Evolutionary conservation across 371 early-diverging fungal genomes (phyloP), one percentile per base, ranked within the genome.

Genomic region (Rhizomucor miehei): DNA sequence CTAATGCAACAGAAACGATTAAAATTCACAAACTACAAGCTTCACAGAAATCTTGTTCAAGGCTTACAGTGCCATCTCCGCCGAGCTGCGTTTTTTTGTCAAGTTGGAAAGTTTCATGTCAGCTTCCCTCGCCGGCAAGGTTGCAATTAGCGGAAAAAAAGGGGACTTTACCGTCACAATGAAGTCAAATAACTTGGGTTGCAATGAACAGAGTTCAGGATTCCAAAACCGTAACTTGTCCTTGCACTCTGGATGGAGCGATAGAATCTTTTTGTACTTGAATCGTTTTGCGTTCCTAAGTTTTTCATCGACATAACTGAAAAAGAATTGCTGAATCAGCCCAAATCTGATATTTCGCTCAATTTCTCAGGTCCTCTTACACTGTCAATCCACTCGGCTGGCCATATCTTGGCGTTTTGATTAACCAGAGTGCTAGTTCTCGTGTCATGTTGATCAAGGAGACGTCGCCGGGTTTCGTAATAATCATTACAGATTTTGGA

Each of bases 381-480:
- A 87, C 86, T 12, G 85, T 86, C 43, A 90, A 68, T 29, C 85
- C 86, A 36, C 74, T 73, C 10, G 68, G 68, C 20, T 57, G 55
- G 2, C 67, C 75, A 47, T 69, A 63, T 13, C 77, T 57, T 20
- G 79, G 80, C 2, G 79, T 71, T 14, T 73, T 58, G 1, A 91
- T 80, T 29, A 97, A 80, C 88, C 89, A 93, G 9, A 84, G 46
- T 0, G 93, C 87, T 48, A 94, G 65, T 35, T 93, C 89, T 1
- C 90, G 79, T 12, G 96, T 93, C 63, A 90, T 71, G 23, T 70
- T 66, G 11, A 94, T 76, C 6, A 97, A 73, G 3, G 82, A 79
- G 13, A 72, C 60, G 71, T 97, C 96, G 40, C 89, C 87, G 17
- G 91, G 86, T 67, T 97, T 97, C 11, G 94, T 93, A 24, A 97